Percentiles rank a stretch among this genome's conserved stretches.
Conservation (phyloP, 805 yeast genomes). For the Ogataea ramenticola region DNA sequence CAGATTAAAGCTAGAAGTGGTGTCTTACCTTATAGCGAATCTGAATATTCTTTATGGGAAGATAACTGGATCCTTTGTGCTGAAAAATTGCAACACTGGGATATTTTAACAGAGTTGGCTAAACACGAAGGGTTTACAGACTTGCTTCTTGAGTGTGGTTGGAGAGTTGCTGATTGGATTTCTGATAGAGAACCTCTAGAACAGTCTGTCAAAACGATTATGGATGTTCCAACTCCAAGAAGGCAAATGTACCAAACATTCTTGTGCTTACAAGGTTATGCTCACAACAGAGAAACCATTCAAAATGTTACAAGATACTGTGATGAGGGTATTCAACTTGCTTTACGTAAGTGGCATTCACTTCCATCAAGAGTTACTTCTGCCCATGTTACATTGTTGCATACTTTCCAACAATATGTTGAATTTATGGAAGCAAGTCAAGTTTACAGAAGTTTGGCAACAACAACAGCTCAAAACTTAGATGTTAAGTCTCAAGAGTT, state of each 20-base stretch:
- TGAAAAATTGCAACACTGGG: slow-evolving; percentile 97
- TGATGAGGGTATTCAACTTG: slow-evolving; percentile 93
- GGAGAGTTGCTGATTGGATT: slow-evolving; percentile 99
- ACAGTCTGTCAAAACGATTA: slow-evolving; percentile 88
- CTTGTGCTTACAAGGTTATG: slow-evolving; percentile 85
- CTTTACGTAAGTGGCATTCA: slow-evolving; percentile 88
- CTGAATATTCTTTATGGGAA: slow-evolving; percentile 96
- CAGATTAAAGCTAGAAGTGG: slow-evolving; percentile 96
- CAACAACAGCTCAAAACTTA: slow-evolving; percentile 87
- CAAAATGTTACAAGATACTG: slow-evolving; percentile 80
- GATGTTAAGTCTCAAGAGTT: slow-evolving; percentile 92
- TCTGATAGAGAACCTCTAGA: slow-evolving; percentile 91
- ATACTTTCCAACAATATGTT: slow-evolving; percentile 94
- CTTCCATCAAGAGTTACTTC: slow-evolving; percentile 67
- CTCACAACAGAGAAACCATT: slow-evolving; percentile 80
- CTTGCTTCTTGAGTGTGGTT: slow-evolving; percentile 92
- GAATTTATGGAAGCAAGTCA: slow-evolving; percentile 97
- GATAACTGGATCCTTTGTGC: slow-evolving; percentile 98
- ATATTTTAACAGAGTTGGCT: slow-evolving; percentile 88
- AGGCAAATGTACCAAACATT: slow-evolving; percentile 94
- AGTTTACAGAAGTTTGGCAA: slow-evolving; percentile 77
- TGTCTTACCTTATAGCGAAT: slow-evolving; percentile 88
- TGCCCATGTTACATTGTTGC: slow-evolving; percentile 85
- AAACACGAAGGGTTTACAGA: slow-evolving; percentile 98
- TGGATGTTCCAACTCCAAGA: slow-evolving; percentile 98